Evolutionary conservation across 2,329 filamentous ascomycete species (phyloP), one percentile per base, ranked within the genome.

Genomic region (Colletotrichum sp.): DNA sequence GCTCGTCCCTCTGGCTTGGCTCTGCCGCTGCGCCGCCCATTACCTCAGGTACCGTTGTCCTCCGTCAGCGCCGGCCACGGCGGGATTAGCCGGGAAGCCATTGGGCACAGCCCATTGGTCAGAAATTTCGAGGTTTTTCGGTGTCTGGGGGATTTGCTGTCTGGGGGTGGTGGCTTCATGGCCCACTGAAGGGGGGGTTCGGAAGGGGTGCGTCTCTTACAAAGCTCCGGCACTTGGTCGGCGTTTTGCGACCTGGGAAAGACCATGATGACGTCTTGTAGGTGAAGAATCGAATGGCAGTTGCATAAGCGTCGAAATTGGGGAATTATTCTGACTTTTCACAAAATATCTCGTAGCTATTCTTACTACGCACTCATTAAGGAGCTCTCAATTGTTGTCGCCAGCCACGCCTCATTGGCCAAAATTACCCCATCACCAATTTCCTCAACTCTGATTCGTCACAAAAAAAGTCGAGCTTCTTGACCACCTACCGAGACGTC

Each of bases 11-110:
- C 18, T 36, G 28, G 59, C 59, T 36, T 63, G 59, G 59, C 59
- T 44, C 28, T 36, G 59, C 28, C 28, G 28, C 18, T 63, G 59
- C 28, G 62, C 69, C 30, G 52, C 62, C 60, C 74, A 65, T 44
- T 49, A 76, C 73, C 64, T 76, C 64, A 76, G 64, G 70, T 76
- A 75, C 69, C 59, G 59, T 71, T 71, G 24, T 44, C 59, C 66
- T 76, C 73, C 73, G 64, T 44, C 73, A 64, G 73, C 73, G 64
- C 70, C 74, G 70, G 74, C 15, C 44, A 57, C 52, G 57, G 57
- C 74, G 74, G 74, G 70, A 76, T 73, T 76, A 74, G 70, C 74
- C 74, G 74, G 74, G 70, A 69, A 36, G 70, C 74, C 44, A 74
- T 73, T 74, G 59, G 28, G 16, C 24, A 15, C n/a, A 24, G 30